phyloP scores from a whole-genome alignment of 768 basidiomycete species.

The Termitomyces sp. region DNA sequence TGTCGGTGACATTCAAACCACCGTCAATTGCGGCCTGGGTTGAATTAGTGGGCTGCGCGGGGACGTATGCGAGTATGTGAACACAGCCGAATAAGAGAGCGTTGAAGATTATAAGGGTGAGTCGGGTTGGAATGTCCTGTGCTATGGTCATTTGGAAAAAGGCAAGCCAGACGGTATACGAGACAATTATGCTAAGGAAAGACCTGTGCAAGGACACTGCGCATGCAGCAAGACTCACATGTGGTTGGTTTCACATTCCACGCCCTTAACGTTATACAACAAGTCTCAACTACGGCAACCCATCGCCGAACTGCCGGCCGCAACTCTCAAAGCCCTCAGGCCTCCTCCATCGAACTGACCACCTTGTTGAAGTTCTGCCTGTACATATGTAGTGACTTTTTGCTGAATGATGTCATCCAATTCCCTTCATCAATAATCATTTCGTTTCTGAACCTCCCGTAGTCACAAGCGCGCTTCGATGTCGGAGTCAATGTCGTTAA shows the following conservation, averaged over 20 bases:
- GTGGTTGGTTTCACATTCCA: constrained; percentile 11
- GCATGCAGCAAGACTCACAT: constrained; percentile 10
- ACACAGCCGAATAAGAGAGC: constrained; percentile 13
- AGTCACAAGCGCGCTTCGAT: too few species aligned
- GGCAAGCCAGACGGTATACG: neutral
- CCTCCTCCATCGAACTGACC: too few species aligned
- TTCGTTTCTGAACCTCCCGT: too few species aligned
- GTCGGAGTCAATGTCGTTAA: too few species aligned
- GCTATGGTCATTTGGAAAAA: neutral
- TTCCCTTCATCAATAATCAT: too few species aligned
- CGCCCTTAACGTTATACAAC: too few species aligned
- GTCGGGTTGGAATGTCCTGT: neutral
- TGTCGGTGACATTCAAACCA: constrained; percentile 50
- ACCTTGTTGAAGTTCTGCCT: too few species aligned
- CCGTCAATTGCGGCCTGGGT: constrained; percentile 40
- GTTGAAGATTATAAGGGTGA: constrained; percentile 3
- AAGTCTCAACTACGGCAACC: neutral
- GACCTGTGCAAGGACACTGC: neutral
- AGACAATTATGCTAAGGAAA: neutral
- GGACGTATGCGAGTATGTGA: constrained; percentile 51
- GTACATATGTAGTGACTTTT: too few species aligned
- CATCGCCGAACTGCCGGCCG: neutral
- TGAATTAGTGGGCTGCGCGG: constrained; percentile 69
- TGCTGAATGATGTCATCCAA: too few species aligned
- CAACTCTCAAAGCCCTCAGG: too few species aligned